These are phyloP conservation scores for Neurospora sp. DNA, from an alignment of 495 filamentous ascomycete species.

Conservation along the genomic window DNA sequence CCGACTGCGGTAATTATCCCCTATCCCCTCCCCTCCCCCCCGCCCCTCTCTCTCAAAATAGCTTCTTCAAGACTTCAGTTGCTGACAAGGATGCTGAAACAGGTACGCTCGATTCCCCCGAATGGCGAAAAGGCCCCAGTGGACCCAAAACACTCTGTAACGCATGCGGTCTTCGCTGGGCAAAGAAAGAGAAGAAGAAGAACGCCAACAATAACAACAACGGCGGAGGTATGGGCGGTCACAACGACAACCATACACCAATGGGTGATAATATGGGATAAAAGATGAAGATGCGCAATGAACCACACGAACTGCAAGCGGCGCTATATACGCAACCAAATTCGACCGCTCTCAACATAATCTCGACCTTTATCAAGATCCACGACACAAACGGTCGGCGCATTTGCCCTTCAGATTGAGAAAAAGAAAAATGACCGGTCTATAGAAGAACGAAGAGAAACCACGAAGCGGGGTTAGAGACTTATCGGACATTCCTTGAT, in stretches of 20 bases:
- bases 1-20: conserved; percentile 62
- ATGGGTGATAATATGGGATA: conserved; percentile 3
- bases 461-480: neutral
- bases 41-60: neutral
- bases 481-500: neutral
- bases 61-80: neutral
- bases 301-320: neutral
- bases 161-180: conserved; percentile 84
- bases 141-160: conserved; percentile 97
- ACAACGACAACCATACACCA: neutral
- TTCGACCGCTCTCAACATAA: neutral
- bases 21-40: neutral
- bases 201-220: conserved; percentile 9
- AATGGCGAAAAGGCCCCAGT: conserved; percentile 91
- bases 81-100: neutral
- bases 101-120: conserved; percentile 79
- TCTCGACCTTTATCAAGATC: neutral
- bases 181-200: conserved; percentile 67
- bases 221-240: neutral
- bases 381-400: neutral
- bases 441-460: neutral
- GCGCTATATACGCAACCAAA: neutral
- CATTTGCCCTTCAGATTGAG: neutral
- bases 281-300: conserved; percentile 1
- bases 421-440: neutral